Base-by-base conservation (phyloP, 2,329 filamentous ascomycete genomes). In the Blumeria graminis region DNA sequence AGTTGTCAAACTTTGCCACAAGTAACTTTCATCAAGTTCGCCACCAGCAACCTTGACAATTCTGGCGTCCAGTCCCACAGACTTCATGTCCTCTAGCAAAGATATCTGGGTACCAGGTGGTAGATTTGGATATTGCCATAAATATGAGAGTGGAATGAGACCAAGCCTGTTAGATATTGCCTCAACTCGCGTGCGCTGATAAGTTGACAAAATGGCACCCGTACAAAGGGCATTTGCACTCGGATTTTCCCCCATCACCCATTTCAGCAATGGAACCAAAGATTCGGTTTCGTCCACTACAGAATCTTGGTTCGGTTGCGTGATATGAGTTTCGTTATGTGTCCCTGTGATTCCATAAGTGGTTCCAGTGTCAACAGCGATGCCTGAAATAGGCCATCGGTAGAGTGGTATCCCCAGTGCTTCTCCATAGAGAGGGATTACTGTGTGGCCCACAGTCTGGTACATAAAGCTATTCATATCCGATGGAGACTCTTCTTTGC, bases 401-500 rank as follows among this genome's bases (percentile, higher is more conserved):
- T 92, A 95, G 1, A 98, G 74, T 28, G 90, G 90, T 36, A 96
- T 74, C 0, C 76, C 80, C 1, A 94, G 80, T 36, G 86, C 88
- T 52, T 77, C 69, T 58, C 82, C 81, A 67, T 95, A 96, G 14
- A 94, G 75, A 1, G 89, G 87, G 57, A 96, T 82, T 16, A 95
- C 73, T 57, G 80, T 76, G 69, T 96, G 87, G 11, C 92, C 92
- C 58, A 95, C 86, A 3, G 92, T 98, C 72, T 98, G 92, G 73
- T 96, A 98, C 92, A 98, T 98, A 80, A 92, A 96, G 71, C 89
- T 95, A 69, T 98, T 87, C 63, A 94, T 75, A 68, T 96, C 86
- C 57, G 75, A 70, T 60, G 74, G 71, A 38, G 75, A 71, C 5
- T 68, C 66, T 33, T 66, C 68, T 6, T 61, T 59, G 35, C 57